phyloP scores from a whole-genome alignment of 2,329 filamentous ascomycete genomes.

The Fonsecaea multimorphosa region DNA sequence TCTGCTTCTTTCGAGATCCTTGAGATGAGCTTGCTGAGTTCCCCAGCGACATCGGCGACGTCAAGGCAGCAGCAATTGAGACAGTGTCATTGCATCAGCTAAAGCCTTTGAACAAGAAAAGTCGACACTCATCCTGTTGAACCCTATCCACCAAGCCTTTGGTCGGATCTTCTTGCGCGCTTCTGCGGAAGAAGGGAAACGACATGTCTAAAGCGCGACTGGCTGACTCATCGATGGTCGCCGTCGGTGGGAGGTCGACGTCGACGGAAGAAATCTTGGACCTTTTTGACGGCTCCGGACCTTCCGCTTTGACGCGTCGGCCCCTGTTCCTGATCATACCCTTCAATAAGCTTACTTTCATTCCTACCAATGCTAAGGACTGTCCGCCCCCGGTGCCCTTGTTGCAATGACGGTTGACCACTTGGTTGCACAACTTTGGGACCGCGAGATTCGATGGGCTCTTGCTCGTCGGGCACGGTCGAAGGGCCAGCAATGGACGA shows the following conservation, averaged over 20 bases:
- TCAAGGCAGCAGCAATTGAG: too few relatives aligned
- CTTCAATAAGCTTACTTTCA: constrained; percentile 84
- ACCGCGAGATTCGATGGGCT: constrained; percentile 1
- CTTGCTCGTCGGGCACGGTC: too few relatives aligned
- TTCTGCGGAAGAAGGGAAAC: background rate
- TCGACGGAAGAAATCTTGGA: constrained; percentile 98
- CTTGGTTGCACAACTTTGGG: constrained; percentile 47
- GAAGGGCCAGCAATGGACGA: too few relatives aligned
- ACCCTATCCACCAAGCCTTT: constrained; percentile 1
- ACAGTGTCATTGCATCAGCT: too few relatives aligned
- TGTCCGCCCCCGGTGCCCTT: constrained; percentile 53
- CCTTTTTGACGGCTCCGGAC: constrained; percentile 83
- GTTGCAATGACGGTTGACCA: constrained; percentile 50
- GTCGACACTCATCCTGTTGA: constrained; percentile 15
- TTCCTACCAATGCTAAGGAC: constrained; percentile 87
- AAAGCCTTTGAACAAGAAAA: too few relatives aligned
- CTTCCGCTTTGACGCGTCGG: constrained; percentile 75
- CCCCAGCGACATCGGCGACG: too few relatives aligned
- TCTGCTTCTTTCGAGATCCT: too few relatives aligned
- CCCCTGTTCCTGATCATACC: constrained; percentile 74
- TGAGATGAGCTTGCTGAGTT: too few relatives aligned
- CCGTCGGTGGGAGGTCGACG: constrained; percentile 30
- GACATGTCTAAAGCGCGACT: background rate
- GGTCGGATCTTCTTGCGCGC: background rate
- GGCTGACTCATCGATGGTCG: constrained; percentile 22